Evolutionary conservation across 306 rosid species (phyloP).

Genomic region (Fragaria nilgerrensis): DNA sequence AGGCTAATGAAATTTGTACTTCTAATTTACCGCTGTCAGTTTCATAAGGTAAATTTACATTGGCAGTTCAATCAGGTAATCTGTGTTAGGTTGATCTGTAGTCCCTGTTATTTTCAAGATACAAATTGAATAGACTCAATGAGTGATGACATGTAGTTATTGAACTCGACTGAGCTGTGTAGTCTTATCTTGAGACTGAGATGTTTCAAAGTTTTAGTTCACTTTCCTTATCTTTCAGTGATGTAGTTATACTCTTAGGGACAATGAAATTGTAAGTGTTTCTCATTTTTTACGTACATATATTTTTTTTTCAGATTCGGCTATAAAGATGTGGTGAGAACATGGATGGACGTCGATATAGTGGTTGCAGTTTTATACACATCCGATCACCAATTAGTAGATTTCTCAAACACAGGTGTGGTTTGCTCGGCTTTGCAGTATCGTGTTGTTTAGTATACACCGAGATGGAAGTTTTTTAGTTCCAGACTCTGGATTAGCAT

Average conservation of each 20-base stretch:
- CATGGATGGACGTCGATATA: background rate
- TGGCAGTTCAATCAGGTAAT: background rate
- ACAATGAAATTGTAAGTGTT: background rate
- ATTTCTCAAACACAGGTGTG: conserved; percentile 5
- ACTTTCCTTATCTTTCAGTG: no score
- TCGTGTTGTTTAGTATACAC: conserved; percentile 14
- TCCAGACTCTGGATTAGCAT: conserved; percentile 11
- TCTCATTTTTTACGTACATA: background rate
- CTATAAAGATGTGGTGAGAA: background rate
- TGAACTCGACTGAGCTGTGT: background rate
- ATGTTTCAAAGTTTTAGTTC: background rate
- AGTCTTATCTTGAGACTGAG: background rate
- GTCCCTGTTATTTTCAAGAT: background rate
- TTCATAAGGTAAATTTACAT: background rate
- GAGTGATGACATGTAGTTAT: background rate
- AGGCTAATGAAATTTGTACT: background rate
- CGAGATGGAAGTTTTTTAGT: conserved; percentile 12
- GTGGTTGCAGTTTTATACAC: background rate
- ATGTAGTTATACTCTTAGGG: no score
- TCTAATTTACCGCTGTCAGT: background rate
- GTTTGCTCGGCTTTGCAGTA: conserved; percentile 26
- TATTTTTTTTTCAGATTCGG: background rate
- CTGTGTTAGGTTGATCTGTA: background rate
- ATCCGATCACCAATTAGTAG: background rate
- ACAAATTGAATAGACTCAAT: background rate